Conservation (phyloP, 352 stramenopile genomes). For the Phytopythium helicoides region DNA sequence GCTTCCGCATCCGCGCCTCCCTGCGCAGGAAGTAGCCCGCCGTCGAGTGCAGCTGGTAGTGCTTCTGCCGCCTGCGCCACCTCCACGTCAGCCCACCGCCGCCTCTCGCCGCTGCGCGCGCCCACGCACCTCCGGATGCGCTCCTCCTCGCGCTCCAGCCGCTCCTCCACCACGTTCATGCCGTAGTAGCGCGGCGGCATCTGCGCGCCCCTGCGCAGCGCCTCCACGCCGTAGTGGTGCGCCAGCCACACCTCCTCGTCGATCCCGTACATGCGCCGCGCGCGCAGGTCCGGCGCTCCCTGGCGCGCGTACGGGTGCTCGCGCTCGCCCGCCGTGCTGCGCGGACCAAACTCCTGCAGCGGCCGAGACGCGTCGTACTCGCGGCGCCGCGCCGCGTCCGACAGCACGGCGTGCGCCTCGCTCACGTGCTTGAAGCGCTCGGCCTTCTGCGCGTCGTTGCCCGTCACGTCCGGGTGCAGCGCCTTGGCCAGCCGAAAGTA, state of each 20-base stretch:
- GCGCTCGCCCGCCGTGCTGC: slow-evolving; percentile 33
- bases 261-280: slow-evolving; percentile 62
- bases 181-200: slow-evolving; percentile 63
- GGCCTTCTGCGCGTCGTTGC: slow-evolving; percentile 75
- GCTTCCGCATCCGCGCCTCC: slow-evolving; percentile 56
- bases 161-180: slow-evolving; percentile 73
- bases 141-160: slow-evolving; percentile 60
- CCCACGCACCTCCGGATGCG: slow-evolving; percentile 45
- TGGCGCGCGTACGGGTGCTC: slow-evolving; percentile 58
- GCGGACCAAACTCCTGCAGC: slow-evolving; percentile 35
- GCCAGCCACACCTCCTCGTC: slow-evolving; percentile 84
- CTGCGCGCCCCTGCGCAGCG: slow-evolving; percentile 30
- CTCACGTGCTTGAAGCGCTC: slow-evolving; percentile 85
- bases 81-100: background rate
- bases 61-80: slow-evolving; percentile 41
- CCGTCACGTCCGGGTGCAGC: slow-evolving; percentile 84
- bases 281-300: slow-evolving; percentile 19
- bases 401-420: slow-evolving; percentile 76
- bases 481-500: slow-evolving; percentile 81
- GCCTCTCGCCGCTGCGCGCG: too few species aligned
- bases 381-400: slow-evolving; percentile 51
- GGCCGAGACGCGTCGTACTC: slow-evolving; percentile 63
- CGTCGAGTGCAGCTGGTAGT: slow-evolving; percentile 68
- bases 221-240: slow-evolving; percentile 73
- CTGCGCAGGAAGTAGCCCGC: slow-evolving; percentile 75